These are phyloP conservation scores for Botrytis squamosa DNA, from an alignment of 2,329 filamentous ascomycete species.

Conservation along the genomic window DNA sequence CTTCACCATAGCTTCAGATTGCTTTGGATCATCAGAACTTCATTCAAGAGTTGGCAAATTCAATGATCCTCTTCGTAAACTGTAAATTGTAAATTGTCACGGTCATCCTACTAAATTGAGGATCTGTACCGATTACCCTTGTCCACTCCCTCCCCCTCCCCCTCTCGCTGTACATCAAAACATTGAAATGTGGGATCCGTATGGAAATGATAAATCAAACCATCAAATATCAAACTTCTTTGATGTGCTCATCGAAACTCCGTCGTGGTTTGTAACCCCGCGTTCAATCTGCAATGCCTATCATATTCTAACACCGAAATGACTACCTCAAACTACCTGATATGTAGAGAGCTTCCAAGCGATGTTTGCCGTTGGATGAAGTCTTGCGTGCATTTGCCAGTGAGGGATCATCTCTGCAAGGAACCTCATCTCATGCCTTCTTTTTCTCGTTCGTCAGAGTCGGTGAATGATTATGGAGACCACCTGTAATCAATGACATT, in stretches of 20 bases:
- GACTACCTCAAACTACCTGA: background rate
- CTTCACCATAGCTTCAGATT: background rate
- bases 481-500: background rate
- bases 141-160: background rate
- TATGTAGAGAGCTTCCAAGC: background rate
- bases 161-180: background rate
- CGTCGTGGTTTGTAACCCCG: background rate
- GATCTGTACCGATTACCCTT: background rate
- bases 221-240: background rate
- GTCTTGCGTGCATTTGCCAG: slow-evolving; percentile 8
- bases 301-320: background rate
- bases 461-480: background rate
- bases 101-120: background rate
- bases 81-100: background rate
- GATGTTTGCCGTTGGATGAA: slow-evolving; percentile 13
- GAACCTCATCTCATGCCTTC: background rate
- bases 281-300: background rate
- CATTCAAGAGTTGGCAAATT: background rate
- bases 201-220: background rate
- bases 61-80: background rate
- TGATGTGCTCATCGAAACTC: background rate
- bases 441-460: background rate
- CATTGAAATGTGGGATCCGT: background rate
- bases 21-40: background rate
- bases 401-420: slow-evolving; percentile 5